phyloP scores from a whole-genome alignment of 2,329 filamentous ascomycete species.

The Neofusicoccum umdonicola region DNA sequence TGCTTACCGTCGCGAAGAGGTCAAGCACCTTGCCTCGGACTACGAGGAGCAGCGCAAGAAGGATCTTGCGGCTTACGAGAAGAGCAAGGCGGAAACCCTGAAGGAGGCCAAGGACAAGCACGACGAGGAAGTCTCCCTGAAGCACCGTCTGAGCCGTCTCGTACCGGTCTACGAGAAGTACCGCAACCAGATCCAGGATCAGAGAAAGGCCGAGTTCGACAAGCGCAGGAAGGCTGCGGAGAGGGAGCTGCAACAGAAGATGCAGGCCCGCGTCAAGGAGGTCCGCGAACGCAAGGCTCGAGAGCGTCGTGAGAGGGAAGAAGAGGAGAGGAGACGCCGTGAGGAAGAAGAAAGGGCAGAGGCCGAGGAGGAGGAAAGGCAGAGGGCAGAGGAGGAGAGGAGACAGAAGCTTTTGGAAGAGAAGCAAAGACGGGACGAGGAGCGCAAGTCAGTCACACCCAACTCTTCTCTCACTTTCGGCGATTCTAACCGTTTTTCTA shows the following conservation, averaged over 20 bases:
- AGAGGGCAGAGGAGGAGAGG: conserved; percentile 74
- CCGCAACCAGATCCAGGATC: conserved; percentile 76
- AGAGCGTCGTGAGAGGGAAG: conserved; percentile 81
- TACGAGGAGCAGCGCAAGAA: conserved; percentile 77
- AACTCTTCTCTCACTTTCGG: neutral
- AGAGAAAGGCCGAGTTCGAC: conserved; percentile 93
- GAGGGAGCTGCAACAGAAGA: conserved; percentile 89
- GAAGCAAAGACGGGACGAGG: conserved; percentile 58
- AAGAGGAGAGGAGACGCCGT: conserved; percentile 70
- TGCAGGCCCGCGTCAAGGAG: conserved; percentile 83
- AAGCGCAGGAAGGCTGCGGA: conserved; percentile 88
- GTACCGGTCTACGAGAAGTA: conserved; percentile 83
- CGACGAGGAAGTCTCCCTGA: conserved; percentile 86
- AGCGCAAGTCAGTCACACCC: conserved; percentile 52
- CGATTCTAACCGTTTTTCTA: conserved; percentile 40
- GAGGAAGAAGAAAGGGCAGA: conserved; percentile 84
- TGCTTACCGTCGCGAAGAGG: conserved; percentile 92
- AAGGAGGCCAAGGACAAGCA: conserved; percentile 83
- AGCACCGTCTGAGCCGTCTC: conserved; percentile 84
- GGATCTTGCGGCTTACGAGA: conserved; percentile 78
- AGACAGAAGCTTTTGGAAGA: conserved; percentile 72
- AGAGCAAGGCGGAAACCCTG: conserved; percentile 72
- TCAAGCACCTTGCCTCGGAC: conserved; percentile 84
- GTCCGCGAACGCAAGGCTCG: conserved; percentile 77
- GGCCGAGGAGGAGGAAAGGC: conserved; percentile 83